Base-by-base conservation (phyloP, 169 alveolate genomes). In the Perkinsus chesapeaki region DNA sequence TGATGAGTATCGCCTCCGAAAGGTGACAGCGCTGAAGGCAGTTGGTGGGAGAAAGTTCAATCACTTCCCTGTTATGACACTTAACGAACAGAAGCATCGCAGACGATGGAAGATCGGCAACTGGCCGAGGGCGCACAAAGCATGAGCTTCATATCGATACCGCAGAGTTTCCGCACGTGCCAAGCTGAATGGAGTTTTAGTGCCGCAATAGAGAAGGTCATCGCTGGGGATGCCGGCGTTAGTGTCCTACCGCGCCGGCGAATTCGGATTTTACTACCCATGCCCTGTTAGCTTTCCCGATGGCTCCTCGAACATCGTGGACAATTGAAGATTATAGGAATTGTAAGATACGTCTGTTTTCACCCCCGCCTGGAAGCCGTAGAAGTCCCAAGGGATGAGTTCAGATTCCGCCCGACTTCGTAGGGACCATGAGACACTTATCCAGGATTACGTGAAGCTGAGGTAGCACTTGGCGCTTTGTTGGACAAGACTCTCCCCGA, bases 41-140 rank as follows among this genome's bases (percentile, higher is more conserved):
- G 82, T 60, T 27, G 82, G 82, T 0, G 82, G 82, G 3, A 27
- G 82, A 34, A 60, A 60, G 82, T 60, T 60, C 82, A 60, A 60
- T 60, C 82, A 60, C 82, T 60, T 60, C 82, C 82, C 82, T 27
- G 23, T 60, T 34, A 60, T 60, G 82, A 60, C 82, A 0, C 23
- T 60, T 27, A 60, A 60, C 82, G 82, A 60, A 16, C 82, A 60
- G 82, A 60, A 60, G 82, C 82, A 60, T 60, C 82, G 82, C 31
- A 27, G 82, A 1, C 82, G 82, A 60, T 60, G 82, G 82, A 60
- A 60, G 82, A 60, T 60, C 12, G 82, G 82, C 82, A 60, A 60
- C 27, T 60, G 82, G 82, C 82, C 82, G 82, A 60, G 82, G 82
- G 82, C 82, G 37, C 82, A 60, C 82, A 60, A 60, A 34, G 82